These are phyloP conservation scores for Nannochloropsis oceanica DNA, from an alignment of 108 stramenopile genomes.

Conservation along the genomic window DNA sequence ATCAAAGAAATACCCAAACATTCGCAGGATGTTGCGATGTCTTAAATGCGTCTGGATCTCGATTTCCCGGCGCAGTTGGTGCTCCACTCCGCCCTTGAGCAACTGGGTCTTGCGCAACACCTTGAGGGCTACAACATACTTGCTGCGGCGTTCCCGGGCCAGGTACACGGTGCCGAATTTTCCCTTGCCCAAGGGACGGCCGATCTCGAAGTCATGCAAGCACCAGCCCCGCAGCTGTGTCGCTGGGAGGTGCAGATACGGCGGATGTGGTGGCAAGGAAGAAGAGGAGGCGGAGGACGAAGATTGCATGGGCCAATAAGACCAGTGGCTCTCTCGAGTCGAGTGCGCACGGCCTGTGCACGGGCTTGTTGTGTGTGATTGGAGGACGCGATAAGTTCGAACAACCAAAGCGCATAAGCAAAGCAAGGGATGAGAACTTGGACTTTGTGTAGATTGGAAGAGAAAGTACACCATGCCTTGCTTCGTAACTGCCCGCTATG, in stretches of 20 bases:
- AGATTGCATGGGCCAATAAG: background rate
- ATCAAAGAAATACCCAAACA: conserved; percentile 97
- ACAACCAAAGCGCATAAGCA: too few species aligned
- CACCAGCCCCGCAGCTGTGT: conserved; percentile 34
- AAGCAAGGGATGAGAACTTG: too few species aligned
- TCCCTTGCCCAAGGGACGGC: conserved; percentile 87
- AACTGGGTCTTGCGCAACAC: conserved; percentile 91
- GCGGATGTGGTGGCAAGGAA: background rate
- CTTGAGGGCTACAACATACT: conserved; percentile 98
- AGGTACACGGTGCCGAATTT: conserved; percentile 94
- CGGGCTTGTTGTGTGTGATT: too few species aligned
- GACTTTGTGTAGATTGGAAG: too few species aligned
- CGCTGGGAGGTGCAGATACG: background rate
- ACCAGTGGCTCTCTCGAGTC: background rate
- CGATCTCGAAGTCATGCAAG: conserved; percentile 92
- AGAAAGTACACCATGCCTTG: too few species aligned
- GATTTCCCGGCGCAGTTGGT: conserved; percentile 94
- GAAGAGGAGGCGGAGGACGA: background rate
- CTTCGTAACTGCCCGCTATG: too few species aligned
- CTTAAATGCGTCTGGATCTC: conserved; percentile 95
- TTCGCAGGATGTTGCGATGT: conserved; percentile 83
- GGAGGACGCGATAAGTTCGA: too few species aligned
- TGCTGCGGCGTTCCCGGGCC: conserved; percentile 70
- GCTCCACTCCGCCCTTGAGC: conserved; percentile 81
- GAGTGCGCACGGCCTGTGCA: too few species aligned